Percentiles rank a stretch among this genome's conserved stretches.
These are phyloP conservation scores for Jamesozyma spencerorum DNA, from an alignment of 805 yeast genomes.

Conservation along the genomic window DNA sequence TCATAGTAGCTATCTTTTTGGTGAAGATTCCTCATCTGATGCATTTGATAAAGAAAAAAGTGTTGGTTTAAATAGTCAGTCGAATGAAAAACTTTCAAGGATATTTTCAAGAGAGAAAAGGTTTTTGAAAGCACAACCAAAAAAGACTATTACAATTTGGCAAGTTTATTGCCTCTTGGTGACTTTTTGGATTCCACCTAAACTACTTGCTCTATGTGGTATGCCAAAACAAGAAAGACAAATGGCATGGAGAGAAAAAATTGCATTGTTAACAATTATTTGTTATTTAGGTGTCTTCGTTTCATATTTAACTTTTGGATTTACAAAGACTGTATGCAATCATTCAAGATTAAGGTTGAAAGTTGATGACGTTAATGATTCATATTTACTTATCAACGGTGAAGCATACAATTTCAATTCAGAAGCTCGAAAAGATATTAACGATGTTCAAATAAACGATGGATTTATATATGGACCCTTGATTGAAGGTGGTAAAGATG, in stretches of 20 bases:
- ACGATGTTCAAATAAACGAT: not conserved
- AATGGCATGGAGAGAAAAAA: constrained; percentile 95
- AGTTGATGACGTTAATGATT: constrained; percentile 1
- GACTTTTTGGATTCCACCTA: constrained; percentile 90
- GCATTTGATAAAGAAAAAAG: too few relatives aligned
- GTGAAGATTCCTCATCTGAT: too few relatives aligned
- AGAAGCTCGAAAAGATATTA: not conserved
- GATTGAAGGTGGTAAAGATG: constrained; percentile 84
- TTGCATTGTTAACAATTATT: constrained; percentile 73
- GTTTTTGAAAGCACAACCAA: not conserved
- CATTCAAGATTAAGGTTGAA: constrained; percentile 22
- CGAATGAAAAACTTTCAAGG: not conserved
- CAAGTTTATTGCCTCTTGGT: constrained; percentile 64
- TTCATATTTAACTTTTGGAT: constrained; percentile 84
- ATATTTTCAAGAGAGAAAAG: not conserved
- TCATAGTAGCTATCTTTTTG: too few relatives aligned
- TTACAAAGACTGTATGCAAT: constrained; percentile 73
- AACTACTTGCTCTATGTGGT: constrained; percentile 51
- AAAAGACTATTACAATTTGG: constrained; percentile 47
- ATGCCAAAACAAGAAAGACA: constrained; percentile 72
- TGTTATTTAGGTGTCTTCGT: constrained; percentile 63
- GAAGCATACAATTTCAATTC: constrained; percentile 41
- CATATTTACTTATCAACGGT: constrained; percentile 57
- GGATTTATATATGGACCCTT: constrained; percentile 46
- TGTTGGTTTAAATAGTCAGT: not conserved